Evolutionary conservation across 495 filamentous ascomycete species (phyloP).

Genomic region (Astrothelium macrocarpum): DNA sequence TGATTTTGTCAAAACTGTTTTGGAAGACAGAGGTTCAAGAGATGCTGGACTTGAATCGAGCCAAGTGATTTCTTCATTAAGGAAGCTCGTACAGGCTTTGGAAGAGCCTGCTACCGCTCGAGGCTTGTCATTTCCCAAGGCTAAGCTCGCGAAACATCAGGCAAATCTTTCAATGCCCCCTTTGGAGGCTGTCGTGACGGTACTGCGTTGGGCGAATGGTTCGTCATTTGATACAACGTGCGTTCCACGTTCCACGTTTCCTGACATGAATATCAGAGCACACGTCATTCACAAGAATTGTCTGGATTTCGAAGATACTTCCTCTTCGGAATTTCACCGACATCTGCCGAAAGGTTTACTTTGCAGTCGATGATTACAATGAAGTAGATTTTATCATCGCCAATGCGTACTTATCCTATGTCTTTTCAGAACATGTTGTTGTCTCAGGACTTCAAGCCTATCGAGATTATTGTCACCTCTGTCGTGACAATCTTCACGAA

Average conservation of each 20-base stretch:
- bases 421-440: slow-evolving; percentile 21
- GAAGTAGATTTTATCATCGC: slow-evolving; percentile 24
- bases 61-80: slow-evolving; percentile 38
- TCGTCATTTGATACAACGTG: background rate
- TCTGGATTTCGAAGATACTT: slow-evolving; percentile 16
- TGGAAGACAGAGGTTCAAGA: slow-evolving; percentile 8
- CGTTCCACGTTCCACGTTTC: background rate
- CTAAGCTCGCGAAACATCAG: slow-evolving; percentile 1
- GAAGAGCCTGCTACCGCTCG: background rate
- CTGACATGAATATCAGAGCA: slow-evolving; percentile 13
- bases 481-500: slow-evolving; percentile 15
- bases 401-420: slow-evolving; percentile 22
- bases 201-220: slow-evolving; percentile 36
- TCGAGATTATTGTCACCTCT: slow-evolving; percentile 10
- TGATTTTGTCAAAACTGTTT: slow-evolving; percentile 17
- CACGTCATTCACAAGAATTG: slow-evolving; percentile 9
- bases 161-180: slow-evolving; percentile 20
- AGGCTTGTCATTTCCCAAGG: background rate
- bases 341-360: slow-evolving; percentile 25
- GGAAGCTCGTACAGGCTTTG: background rate
- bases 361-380: slow-evolving; percentile 21
- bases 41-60: slow-evolving; percentile 36
- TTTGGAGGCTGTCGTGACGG: slow-evolving; percentile 19
- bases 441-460: slow-evolving; percentile 14
- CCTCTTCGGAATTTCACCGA: slow-evolving; percentile 22